These are phyloP conservation scores for Phyllosticta ampelicida DNA, from an alignment of 2,329 filamentous ascomycete species.

Conservation along the genomic window DNA sequence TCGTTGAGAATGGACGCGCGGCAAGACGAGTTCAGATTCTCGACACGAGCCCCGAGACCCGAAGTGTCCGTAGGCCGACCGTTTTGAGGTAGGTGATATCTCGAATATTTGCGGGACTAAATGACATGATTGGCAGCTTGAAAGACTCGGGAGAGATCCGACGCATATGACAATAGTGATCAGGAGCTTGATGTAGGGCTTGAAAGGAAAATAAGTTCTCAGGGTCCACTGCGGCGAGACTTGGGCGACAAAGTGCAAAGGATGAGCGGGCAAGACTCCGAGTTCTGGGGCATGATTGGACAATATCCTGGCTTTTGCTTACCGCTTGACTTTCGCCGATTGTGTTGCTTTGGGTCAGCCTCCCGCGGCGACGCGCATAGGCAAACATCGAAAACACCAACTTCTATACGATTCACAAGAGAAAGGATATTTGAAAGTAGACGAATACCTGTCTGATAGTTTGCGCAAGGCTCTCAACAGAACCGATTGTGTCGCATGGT, in stretches of 20 bases:
- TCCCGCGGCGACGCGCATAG: no score
- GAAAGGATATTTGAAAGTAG: neutral
- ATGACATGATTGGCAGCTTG: neutral
- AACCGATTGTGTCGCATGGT: neutral
- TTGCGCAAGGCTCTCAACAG: neutral
- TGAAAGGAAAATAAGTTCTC: neutral
- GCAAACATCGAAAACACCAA: neutral
- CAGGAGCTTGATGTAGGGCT: neutral
- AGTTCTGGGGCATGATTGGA: no score
- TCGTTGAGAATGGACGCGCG: neutral
- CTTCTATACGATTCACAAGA: neutral
- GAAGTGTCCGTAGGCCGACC: neutral
- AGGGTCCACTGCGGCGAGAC: neutral
- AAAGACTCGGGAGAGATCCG: neutral
- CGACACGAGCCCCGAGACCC: neutral
- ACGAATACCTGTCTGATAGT: neutral
- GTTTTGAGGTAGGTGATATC: neutral
- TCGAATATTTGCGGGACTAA: neutral
- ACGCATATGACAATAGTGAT: neutral
- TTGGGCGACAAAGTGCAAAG: neutral
- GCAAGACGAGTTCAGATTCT: neutral
- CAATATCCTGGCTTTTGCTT: no score
- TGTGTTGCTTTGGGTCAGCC: no score
- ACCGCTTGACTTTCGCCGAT: no score
- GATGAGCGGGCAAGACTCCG: no score